phyloP scores from a whole-genome alignment of 1,139 yeast genomes.

The Suhomyces taliae region DNA sequence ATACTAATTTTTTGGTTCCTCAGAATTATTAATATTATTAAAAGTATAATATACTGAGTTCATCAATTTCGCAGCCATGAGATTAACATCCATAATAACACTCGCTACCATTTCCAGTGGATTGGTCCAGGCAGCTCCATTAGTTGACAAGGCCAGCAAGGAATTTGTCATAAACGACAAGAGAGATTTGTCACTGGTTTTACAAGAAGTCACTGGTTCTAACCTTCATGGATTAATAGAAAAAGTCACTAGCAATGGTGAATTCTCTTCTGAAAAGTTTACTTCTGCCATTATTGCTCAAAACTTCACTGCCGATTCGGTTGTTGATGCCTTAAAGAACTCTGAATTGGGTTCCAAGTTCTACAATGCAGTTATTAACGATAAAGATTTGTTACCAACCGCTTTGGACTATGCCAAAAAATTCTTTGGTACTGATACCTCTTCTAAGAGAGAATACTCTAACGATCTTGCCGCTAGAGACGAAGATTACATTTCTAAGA shows the following conservation, averaged over 20 bases:
- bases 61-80: constrained; percentile 16
- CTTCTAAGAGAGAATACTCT: constrained; percentile 4
- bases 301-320: constrained; percentile 19
- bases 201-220: constrained; percentile 16
- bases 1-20: too few species aligned
- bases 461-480: constrained; percentile 19
- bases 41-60: constrained; percentile 1
- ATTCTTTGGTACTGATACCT: constrained; percentile 8
- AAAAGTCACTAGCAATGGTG: constrained; percentile 17
- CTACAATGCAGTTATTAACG: constrained; percentile 23
- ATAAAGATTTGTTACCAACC: constrained; percentile 20
- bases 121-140: constrained; percentile 13
- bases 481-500: constrained; percentile 18
- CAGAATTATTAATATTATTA: too few species aligned
- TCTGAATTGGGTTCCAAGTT: constrained; percentile 22
- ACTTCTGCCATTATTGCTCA: constrained; percentile 17
- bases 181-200: constrained; percentile 10
- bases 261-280: constrained; percentile 3
- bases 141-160: constrained; percentile 2
- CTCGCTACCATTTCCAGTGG: constrained; percentile 14
- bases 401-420: constrained; percentile 22
- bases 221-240: constrained; percentile 19
- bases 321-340: constrained; percentile 19
- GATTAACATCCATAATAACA: constrained; percentile 17
- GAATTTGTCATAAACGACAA: constrained; percentile 5